Evolutionary conservation across 2,329 filamentous ascomycete genomes (phyloP).

Genomic region (Fonsecaea multimorphosa): DNA sequence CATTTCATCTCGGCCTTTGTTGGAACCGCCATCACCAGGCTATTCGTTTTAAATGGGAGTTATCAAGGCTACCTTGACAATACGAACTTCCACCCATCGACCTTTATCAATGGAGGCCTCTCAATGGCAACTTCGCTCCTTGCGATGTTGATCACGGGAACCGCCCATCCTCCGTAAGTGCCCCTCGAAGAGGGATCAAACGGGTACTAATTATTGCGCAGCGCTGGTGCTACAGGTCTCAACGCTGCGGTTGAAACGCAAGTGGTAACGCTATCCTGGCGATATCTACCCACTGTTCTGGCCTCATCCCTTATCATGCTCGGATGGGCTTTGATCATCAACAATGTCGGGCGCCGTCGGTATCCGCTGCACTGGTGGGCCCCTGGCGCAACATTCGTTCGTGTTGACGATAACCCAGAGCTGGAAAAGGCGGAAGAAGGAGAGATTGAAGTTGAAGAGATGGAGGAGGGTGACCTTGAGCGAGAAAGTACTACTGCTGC

Average conservation of each 20-base stretch:
- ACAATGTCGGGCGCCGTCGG: slow-evolving; percentile 43
- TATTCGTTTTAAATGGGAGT: slow-evolving; percentile 44
- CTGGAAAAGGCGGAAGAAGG: slow-evolving; percentile 24
- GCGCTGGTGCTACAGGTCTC: slow-evolving; percentile 45
- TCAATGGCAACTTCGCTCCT: slow-evolving; percentile 45
- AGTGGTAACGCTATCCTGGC: slow-evolving; percentile 44
- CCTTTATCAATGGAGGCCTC: slow-evolving; percentile 29
- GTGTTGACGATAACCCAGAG: slow-evolving; percentile 18
- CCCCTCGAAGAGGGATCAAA: background rate
- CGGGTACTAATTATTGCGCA: background rate
- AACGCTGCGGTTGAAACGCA: slow-evolving; percentile 42
- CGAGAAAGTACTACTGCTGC: slow-evolving; percentile 20
- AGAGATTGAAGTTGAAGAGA: slow-evolving; percentile 20
- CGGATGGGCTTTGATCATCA: slow-evolving; percentile 42
- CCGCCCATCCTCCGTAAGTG: slow-evolving; percentile 43
- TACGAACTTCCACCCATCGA: slow-evolving; percentile 41
- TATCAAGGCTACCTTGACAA: slow-evolving; percentile 40
- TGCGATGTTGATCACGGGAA: slow-evolving; percentile 46
- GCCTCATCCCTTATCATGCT: slow-evolving; percentile 43
- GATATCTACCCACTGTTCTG: slow-evolving; percentile 43
- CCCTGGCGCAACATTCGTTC: slow-evolving; percentile 28
- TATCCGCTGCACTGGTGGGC: slow-evolving; percentile 46
- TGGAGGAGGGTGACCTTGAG: slow-evolving; percentile 23
- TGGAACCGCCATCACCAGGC: slow-evolving; percentile 44
- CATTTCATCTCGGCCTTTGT: slow-evolving; percentile 45